Conservation (phyloP, 2,329 filamentous ascomycete species). For the Sporothrix protearum region DNA sequence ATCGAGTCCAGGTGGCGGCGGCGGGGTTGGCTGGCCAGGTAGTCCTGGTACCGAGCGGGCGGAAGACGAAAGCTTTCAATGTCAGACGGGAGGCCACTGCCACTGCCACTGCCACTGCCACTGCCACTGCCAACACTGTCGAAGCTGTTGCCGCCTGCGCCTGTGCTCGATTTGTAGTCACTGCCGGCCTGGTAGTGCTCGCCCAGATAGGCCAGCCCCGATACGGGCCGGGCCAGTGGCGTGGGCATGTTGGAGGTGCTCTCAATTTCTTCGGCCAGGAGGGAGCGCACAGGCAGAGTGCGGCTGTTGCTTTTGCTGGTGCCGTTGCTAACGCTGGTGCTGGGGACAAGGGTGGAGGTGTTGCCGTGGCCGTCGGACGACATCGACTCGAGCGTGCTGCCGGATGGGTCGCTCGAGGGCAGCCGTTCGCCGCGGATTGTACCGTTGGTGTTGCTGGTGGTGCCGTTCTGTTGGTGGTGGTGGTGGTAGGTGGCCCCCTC, state of each 20-base stretch:
- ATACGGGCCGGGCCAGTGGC: constrained; percentile 53
- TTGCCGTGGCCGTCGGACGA: background rate
- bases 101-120: constrained; percentile 25
- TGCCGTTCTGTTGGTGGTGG: background rate
- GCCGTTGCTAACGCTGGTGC: no score
- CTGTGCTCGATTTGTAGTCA: background rate
- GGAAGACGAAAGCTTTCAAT: constrained; percentile 51
- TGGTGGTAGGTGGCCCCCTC: background rate
- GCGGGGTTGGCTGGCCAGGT: constrained; percentile 31
- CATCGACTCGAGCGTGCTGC: background rate
- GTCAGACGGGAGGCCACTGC: constrained; percentile 39
- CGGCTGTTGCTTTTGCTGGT: background rate
- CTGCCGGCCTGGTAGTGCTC: background rate
- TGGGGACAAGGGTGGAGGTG: background rate
- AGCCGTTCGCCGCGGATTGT: background rate
- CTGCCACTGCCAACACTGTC: background rate
- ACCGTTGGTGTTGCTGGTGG: background rate
- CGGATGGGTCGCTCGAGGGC: background rate
- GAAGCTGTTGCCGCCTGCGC: background rate
- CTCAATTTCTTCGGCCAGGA: constrained; percentile 55
- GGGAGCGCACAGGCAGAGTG: constrained; percentile 39
- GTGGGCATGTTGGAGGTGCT: constrained; percentile 62
- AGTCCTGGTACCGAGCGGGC: constrained; percentile 42
- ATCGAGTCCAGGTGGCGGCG: constrained; percentile 49
- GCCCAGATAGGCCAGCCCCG: background rate